Percentiles rank a stretch among this genome's conserved stretches.
Evolutionary conservation across 169 alveolate genomes (phyloP).

Genomic region (Ichthyophthirius multifiliis): DNA sequence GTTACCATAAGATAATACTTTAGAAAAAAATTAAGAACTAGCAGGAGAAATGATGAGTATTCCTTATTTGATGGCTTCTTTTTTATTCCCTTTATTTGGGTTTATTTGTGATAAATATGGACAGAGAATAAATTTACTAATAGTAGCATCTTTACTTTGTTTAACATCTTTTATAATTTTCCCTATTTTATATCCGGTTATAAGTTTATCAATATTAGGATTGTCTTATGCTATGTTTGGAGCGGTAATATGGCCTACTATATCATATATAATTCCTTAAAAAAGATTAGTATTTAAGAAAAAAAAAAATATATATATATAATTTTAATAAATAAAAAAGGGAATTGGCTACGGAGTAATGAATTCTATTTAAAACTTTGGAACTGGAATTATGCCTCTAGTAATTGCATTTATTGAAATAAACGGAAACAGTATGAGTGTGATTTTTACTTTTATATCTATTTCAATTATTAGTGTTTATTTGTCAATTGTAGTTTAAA

Average conservation of each 20-base stretch:
- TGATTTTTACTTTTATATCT: constrained; percentile 16
- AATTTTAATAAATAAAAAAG: background rate
- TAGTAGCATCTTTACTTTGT: background rate
- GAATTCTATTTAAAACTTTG: constrained; percentile 32
- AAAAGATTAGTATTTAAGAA: background rate
- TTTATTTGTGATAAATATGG: constrained; percentile 31
- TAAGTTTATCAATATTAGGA: constrained; percentile 17
- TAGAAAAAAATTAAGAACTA: constrained; percentile 28
- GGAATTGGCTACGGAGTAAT: constrained; percentile 43
- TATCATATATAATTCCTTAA: constrained; percentile 24
- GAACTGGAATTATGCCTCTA: constrained; percentile 26
- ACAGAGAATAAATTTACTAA: constrained; percentile 16
- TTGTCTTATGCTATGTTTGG: constrained; percentile 38
- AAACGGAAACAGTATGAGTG: constrained; percentile 11
- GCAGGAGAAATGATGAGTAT: constrained; percentile 45
- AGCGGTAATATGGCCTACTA: constrained; percentile 30
- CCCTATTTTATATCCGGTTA: constrained; percentile 13
- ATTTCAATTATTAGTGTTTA: constrained; percentile 3
- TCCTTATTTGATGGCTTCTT: constrained; percentile 27
- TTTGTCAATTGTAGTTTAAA: background rate
- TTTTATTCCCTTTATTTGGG: constrained; percentile 26
- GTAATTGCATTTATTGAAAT: constrained; percentile 30
- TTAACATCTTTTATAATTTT: background rate
- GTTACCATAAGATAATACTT: constrained; percentile 6
- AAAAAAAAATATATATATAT: background rate